phyloP scores from a whole-genome alignment of 192 early-diverging fungal genomes.

The Gamsiella multidivaricata region DNA sequence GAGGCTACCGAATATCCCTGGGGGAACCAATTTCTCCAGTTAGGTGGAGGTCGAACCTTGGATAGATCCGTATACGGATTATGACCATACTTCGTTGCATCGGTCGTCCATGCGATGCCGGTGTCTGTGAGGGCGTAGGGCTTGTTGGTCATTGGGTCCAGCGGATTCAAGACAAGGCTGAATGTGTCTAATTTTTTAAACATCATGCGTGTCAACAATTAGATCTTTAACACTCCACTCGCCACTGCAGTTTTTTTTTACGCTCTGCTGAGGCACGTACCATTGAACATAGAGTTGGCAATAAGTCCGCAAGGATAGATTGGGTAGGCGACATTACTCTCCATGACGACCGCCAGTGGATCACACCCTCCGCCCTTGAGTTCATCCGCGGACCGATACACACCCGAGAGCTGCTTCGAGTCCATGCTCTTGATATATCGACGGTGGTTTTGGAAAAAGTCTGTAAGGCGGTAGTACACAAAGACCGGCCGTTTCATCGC shows the following conservation, averaged over 20 bases:
- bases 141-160: slow-evolving; percentile 51
- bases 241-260: too few species aligned
- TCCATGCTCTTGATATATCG: slow-evolving; percentile 93
- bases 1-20: slow-evolving; percentile 63
- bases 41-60: slow-evolving; percentile 84
- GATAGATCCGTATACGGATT: slow-evolving; percentile 58
- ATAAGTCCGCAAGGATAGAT: slow-evolving; percentile 98
- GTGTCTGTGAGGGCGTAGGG: slow-evolving; percentile 70
- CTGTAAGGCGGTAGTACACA: slow-evolving; percentile 94
- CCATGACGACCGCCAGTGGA: slow-evolving; percentile 55
- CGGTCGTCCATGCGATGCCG: slow-evolving; percentile 90
- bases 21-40: slow-evolving; percentile 77
- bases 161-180: slow-evolving; percentile 47
- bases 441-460: slow-evolving; percentile 99
- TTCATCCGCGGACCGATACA: slow-evolving; percentile 53
- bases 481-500: slow-evolving; percentile 82
- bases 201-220: neutral
- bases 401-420: slow-evolving; percentile 83
- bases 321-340: slow-evolving; percentile 48
- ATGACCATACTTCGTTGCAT: slow-evolving; percentile 75
- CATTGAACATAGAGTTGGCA: slow-evolving; percentile 97
- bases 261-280: slow-evolving; percentile 60
- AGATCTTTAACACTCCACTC: too few species aligned
- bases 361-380: slow-evolving; percentile 66
- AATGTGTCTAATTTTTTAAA: neutral